Evolutionary conservation across 1,284 basidiomycete species (phyloP), one percentile per base, ranked within the genome.

Genomic region (Pseudozyma sp.): DNA sequence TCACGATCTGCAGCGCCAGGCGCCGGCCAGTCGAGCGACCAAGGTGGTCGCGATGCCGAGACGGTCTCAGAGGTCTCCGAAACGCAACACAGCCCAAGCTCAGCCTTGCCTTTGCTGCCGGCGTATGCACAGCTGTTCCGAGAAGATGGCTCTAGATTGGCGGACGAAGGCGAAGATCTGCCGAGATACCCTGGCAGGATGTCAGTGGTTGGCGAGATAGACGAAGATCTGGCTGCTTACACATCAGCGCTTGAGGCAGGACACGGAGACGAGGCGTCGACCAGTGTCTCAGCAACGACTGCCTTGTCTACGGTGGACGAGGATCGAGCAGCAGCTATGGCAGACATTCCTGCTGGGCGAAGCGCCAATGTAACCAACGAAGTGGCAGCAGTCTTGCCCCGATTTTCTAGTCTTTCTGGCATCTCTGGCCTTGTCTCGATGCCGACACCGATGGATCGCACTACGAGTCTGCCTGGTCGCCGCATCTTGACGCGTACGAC

Each of bases 41-140:
- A 3, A 6, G 6, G 25, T 6, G 25, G 25, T 3, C 25, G 25
- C 3, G 25, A 31, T 31, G 6, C 25, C 6, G 25, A 31, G 6
- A 31, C 25, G 3, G 25, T 31, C 6, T 31, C 31, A 19, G 52
- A 13, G 10, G 7, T 34, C 3, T 9, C 43, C 3, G 47, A 51
- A 13, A 21, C 55, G 12, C 49, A 21, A 25, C 19, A 36, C 4
- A 16, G 34, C 10, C 0, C 58, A 14, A 21, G 42, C 9, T 16
- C 56, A 7, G n/a, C n/a, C n/a, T 70, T 70, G 47, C 78, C 81
- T 16, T 54, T 82, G 36, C 63, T 85, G 43, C 83, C 83, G 12
- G 82, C 82, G 0, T 85, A 85, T 57, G 77, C 81, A 13, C 83
- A 85, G 55, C 70, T 85, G 6, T 85, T 85, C 75, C 70, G 82